These are phyloP conservation scores for Phytophthora syringae DNA, from an alignment of 352 stramenopile genomes.

Conservation along the genomic window DNA sequence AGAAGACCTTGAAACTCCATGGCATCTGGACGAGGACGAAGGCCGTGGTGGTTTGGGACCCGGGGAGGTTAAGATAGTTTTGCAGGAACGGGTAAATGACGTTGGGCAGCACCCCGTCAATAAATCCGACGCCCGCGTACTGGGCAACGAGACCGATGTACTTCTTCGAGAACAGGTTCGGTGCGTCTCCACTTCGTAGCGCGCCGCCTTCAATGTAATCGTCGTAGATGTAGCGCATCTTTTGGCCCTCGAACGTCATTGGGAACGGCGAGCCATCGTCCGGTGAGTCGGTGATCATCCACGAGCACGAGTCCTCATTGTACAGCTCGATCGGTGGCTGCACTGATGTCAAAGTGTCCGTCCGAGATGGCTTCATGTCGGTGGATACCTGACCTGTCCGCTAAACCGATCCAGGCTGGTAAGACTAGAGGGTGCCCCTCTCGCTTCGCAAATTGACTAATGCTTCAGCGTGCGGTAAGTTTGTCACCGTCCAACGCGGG, in stretches of 20 bases:
- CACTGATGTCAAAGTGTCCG: slow-evolving; percentile 28
- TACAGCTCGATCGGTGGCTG: slow-evolving; percentile 36
- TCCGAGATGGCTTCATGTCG: slow-evolving; percentile 29
- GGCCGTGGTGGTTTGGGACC: slow-evolving; percentile 51
- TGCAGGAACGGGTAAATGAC: slow-evolving; percentile 64
- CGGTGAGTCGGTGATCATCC: slow-evolving; percentile 42
- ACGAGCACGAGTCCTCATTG: slow-evolving; percentile 33
- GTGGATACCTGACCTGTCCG: slow-evolving; percentile 16
- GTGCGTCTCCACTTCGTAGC: slow-evolving; percentile 42
- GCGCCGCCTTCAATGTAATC: slow-evolving; percentile 48
- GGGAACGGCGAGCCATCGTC: slow-evolving; percentile 37
- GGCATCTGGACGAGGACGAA: slow-evolving; percentile 57
- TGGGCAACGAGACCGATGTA: slow-evolving; percentile 61
- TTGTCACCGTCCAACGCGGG: slow-evolving; percentile 19
- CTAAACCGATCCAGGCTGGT: slow-evolving; percentile 10
- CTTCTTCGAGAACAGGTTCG: slow-evolving; percentile 43
- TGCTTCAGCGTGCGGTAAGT: slow-evolving; percentile 13
- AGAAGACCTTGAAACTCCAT: slow-evolving; percentile 72
- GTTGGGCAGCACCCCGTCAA: slow-evolving; percentile 54
- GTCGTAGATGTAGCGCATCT: slow-evolving; percentile 49
- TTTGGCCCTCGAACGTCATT: slow-evolving; percentile 44
- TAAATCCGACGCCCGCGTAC: slow-evolving; percentile 59
- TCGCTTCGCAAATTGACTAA: slow-evolving; percentile 22
- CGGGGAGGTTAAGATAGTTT: slow-evolving; percentile 63
- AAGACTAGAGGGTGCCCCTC: slow-evolving; percentile 3